Evolutionary conservation across 768 basidiomycete species (phyloP).

Genomic region (Panus rudis): DNA sequence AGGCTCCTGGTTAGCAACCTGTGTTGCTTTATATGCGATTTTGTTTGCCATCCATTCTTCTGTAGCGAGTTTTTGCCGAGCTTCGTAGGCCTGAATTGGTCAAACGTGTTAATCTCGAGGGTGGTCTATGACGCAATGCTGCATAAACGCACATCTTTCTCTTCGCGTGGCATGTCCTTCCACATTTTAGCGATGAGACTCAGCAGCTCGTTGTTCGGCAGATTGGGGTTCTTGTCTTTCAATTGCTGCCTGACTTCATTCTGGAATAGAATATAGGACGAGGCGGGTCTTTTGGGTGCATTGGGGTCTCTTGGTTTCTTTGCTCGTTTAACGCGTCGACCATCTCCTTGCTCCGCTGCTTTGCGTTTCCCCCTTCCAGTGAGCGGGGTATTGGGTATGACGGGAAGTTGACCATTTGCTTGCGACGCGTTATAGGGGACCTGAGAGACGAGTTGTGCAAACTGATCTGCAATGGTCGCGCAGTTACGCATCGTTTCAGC

Average conservation of each 20-base stretch:
- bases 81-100: constrained; percentile 41
- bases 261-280: constrained; percentile 92
- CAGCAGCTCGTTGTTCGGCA: constrained; percentile 70
- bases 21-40: constrained; percentile 45
- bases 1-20: not conserved
- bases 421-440: constrained; percentile 21
- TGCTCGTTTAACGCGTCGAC: constrained; percentile 39
- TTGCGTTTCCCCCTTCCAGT: constrained; percentile 49
- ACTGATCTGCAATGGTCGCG: constrained; percentile 53
- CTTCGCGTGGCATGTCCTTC: constrained; percentile 55
- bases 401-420: constrained; percentile 15
- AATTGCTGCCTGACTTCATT: constrained; percentile 78
- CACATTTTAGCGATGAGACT: constrained; percentile 67
- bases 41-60: constrained; percentile 57
- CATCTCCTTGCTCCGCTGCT: constrained; percentile 19
- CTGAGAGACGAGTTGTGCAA: constrained; percentile 42
- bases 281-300: constrained; percentile 89
- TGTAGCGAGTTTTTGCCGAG: constrained; percentile 52
- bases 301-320: constrained; percentile 83
- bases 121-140: not conserved
- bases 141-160: constrained; percentile 60
- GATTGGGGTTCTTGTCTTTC: constrained; percentile 53
- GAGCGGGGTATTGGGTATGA: constrained; percentile 12
- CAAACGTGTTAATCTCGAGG: constrained; percentile 5
- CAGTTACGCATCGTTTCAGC: constrained; percentile 60